Conservation (phyloP, 2,329 filamentous ascomycete genomes). For the Tolypocladium ophioglossoides region DNA sequence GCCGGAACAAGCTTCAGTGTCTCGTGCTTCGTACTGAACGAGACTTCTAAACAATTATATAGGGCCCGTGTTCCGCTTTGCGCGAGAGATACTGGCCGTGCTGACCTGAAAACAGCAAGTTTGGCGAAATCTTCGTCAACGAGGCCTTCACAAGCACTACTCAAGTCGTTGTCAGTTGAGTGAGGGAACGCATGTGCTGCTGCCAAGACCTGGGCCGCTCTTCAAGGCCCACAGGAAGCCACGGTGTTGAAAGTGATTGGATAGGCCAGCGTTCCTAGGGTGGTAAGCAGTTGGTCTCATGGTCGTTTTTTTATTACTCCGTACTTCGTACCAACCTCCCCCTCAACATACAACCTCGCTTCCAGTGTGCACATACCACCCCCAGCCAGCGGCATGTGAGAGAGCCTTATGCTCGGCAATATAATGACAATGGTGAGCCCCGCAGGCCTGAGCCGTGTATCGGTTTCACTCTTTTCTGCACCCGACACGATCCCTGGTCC, state of each 20-base stretch:
- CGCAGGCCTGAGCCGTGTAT: not conserved
- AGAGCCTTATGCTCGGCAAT: not conserved
- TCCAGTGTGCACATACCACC: not conserved
- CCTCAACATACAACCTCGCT: not conserved
- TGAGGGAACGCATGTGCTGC: not conserved
- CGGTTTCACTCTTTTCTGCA: not conserved
- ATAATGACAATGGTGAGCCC: not conserved
- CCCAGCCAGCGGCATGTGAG: not conserved
- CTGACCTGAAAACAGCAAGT: not conserved
- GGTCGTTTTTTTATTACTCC: not conserved
- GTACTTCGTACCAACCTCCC: too few species aligned
- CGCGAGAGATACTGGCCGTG: not conserved
- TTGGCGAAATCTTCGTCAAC: not conserved
- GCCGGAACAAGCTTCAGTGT: not conserved
- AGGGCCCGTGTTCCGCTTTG: not conserved
- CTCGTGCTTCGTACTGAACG: not conserved
- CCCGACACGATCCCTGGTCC: not conserved
- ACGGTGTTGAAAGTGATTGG: not conserved
- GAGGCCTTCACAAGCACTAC: not conserved
- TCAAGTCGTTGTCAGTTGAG: not conserved
- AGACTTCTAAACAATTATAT: not conserved
- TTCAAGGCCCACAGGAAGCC: not conserved
- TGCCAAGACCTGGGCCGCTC: not conserved
- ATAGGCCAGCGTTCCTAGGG: too few species aligned
- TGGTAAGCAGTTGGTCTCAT: not conserved